Conservation (phyloP, 768 basidiomycete genomes). For the Galerina marginata region DNA sequence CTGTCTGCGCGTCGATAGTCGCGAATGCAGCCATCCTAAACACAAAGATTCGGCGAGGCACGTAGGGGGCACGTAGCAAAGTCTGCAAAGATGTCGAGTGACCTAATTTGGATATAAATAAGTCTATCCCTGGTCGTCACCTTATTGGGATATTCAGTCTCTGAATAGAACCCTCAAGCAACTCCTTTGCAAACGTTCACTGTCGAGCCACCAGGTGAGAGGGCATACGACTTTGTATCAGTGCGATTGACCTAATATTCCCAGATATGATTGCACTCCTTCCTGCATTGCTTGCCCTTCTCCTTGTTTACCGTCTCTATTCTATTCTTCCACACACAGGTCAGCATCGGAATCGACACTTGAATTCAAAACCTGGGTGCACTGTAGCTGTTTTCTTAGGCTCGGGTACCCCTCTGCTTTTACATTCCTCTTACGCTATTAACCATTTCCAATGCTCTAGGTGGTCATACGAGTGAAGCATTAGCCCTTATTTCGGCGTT, state of each 20-base stretch:
- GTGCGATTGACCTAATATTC: neutral
- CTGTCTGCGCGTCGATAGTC: slow-evolving; percentile 46
- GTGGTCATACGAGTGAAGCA: slow-evolving; percentile 94
- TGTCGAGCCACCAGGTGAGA: neutral
- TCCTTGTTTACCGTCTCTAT: slow-evolving; percentile 36
- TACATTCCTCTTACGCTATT: neutral
- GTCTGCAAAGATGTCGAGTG: too few relatives aligned
- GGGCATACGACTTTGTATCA: neutral
- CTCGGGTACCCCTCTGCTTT: slow-evolving; percentile 65
- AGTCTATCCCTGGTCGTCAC: too few relatives aligned
- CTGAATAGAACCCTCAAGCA: too few relatives aligned
- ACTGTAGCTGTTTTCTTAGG: slow-evolving; percentile 88
- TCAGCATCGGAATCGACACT: neutral
- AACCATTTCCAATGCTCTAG: slow-evolving; percentile 33
- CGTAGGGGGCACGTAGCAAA: too few relatives aligned
- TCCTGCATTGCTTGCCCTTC: slow-evolving; percentile 4
- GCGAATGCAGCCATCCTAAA: slow-evolving; percentile 25
- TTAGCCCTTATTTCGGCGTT: slow-evolving; percentile 73
- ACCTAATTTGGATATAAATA: too few relatives aligned
- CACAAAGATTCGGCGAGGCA: too few relatives aligned
- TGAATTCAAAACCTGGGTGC: slow-evolving; percentile 28
- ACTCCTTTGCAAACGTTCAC: neutral
- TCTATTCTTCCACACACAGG: slow-evolving; percentile 28
- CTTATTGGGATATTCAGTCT: too few relatives aligned
- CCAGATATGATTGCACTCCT: neutral